These are phyloP conservation scores for Rhododendron ovatum DNA, from an alignment of 148 eudicot genomes.

Conservation along the genomic window DNA sequence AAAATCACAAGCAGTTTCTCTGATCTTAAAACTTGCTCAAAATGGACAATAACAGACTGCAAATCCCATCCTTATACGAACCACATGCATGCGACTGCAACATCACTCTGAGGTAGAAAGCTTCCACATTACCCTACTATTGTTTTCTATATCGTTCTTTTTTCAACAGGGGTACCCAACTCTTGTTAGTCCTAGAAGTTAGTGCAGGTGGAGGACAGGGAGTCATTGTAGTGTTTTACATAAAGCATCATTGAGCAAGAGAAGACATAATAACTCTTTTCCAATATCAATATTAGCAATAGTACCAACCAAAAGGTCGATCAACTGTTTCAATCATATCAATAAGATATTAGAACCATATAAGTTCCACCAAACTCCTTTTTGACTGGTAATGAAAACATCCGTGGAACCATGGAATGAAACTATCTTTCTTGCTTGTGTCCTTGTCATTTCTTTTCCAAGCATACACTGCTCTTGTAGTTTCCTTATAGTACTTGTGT, in stretches of 20 bases:
- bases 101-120: background rate
- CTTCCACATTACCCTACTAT: background rate
- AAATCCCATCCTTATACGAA: background rate
- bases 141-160: background rate
- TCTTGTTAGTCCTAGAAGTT: background rate
- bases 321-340: background rate
- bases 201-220: background rate
- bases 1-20: background rate
- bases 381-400: background rate
- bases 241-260: background rate
- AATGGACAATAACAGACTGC: background rate
- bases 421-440: background rate
- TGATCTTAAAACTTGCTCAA: background rate
- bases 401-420: background rate
- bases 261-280: background rate
- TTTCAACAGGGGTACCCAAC: background rate
- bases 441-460: background rate
- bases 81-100: background rate
- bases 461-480: background rate
- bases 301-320: background rate
- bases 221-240: background rate
- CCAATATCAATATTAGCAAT: background rate
- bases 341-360: background rate
- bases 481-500: background rate
- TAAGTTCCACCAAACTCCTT: background rate